Evolutionary conservation across 2,329 filamentous ascomycete species (phyloP).

Genomic region (Capronia americana): DNA sequence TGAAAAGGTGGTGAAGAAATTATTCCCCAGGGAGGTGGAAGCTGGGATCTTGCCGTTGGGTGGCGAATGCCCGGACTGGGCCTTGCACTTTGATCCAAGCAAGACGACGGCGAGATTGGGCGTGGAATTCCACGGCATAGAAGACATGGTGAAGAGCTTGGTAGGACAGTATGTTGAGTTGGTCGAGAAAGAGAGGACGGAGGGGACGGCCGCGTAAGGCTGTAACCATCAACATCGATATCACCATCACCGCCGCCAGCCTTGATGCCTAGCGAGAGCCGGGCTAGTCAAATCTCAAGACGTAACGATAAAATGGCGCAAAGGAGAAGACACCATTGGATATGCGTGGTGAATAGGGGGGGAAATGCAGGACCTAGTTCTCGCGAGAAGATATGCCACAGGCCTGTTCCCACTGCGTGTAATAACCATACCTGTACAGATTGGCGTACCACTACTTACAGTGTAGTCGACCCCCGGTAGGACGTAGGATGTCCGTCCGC

Average conservation of each 20-base stretch:
- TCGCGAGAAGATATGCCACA: not conserved
- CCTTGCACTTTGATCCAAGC: not conserved
- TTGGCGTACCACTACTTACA: not conserved
- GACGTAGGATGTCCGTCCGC: not conserved
- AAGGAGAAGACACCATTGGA: not conserved
- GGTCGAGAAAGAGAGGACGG: constrained; percentile 30
- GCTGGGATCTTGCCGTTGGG: constrained; percentile 3
- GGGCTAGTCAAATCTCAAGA: not conserved
- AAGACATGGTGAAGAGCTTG: constrained; percentile 7
- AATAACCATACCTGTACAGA: not conserved
- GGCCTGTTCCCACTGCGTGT: not conserved
- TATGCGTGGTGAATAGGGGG: not conserved
- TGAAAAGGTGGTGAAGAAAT: constrained; percentile 45
- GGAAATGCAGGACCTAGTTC: not conserved
- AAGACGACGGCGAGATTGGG: constrained; percentile 8
- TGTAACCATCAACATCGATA: not conserved
- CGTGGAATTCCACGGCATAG: constrained; percentile 3
- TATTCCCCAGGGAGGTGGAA: constrained; percentile 43
- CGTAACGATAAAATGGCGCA: too few species aligned
- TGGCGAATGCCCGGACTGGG: not conserved
- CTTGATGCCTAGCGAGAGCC: not conserved
- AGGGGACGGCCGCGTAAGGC: not conserved
- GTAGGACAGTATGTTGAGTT: constrained; percentile 8
- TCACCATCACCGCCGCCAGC: not conserved
- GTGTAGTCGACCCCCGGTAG: not conserved